A percentile compares a stretch with the other conserved stretches of the same genome.
These are phyloP conservation scores for Oryza brachyantha DNA, from an alignment of 176 grass and related monocot genomes.

Conservation along the genomic window DNA sequence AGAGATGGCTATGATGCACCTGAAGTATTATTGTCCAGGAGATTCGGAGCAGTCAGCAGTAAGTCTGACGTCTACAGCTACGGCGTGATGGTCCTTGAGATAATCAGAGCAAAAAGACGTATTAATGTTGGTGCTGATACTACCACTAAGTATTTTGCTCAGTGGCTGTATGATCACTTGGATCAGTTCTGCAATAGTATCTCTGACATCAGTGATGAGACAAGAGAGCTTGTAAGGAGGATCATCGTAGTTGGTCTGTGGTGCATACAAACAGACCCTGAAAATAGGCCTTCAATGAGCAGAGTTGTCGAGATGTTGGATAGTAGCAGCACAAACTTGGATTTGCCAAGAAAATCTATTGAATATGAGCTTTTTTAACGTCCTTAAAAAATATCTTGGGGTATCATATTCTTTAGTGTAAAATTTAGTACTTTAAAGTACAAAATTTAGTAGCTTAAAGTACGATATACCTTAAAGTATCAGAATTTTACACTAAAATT, in stretches of 20 bases:
- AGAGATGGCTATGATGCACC: constrained; percentile 54
- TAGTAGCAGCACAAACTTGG: constrained; percentile 3
- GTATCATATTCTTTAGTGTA: too few relatives aligned
- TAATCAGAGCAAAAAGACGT: constrained; percentile 38
- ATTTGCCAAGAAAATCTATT: constrained; percentile 23
- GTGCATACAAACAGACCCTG: constrained; percentile 46
- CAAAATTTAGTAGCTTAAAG: too few relatives aligned
- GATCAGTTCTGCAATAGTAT: constrained; percentile 26
- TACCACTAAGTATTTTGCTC: constrained; percentile 49
- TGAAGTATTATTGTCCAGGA: constrained; percentile 41
- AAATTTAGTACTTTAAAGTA: too few relatives aligned
- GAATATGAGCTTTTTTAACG: too few relatives aligned
- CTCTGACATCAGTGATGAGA: constrained; percentile 31
- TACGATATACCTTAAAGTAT: too few relatives aligned
- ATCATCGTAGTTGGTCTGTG: constrained; percentile 53
- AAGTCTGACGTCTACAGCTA: constrained; percentile 69
- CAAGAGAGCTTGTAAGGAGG: constrained; percentile 39
- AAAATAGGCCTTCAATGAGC: constrained; percentile 46
- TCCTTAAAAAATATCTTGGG: too few relatives aligned
- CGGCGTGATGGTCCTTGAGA: constrained; percentile 51
- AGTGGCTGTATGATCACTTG: constrained; percentile 63
- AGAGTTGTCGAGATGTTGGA: constrained; percentile 55
- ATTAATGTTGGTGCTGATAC: constrained; percentile 4
- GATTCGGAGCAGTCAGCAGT: constrained; percentile 41
- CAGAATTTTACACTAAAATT: too few relatives aligned